phyloP scores from a whole-genome alignment of 2,329 filamentous ascomycete species.

The Rhexocercosporidium sp. region DNA sequence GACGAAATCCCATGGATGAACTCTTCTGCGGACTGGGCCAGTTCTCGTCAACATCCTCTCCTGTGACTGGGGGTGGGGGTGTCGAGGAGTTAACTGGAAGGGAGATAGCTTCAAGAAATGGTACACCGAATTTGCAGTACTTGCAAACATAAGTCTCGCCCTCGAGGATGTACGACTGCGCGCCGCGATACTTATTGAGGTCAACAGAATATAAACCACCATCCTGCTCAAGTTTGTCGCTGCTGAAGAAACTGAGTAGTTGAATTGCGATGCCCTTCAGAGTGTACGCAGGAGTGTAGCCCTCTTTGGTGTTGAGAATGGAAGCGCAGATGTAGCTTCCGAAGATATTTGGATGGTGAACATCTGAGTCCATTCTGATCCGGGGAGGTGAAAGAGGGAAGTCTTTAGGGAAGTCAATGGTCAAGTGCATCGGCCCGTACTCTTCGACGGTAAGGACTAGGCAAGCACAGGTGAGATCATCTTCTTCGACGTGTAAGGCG shows the following conservation, averaged over 20 bases:
- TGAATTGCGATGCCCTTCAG: constrained; percentile 56
- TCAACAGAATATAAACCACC: constrained; percentile 33
- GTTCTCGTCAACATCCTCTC: neutral
- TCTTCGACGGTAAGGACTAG: constrained; percentile 50
- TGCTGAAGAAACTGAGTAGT: constrained; percentile 57
- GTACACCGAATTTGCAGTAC: constrained; percentile 32
- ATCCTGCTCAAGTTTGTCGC: constrained; percentile 51
- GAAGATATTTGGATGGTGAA: constrained; percentile 54
- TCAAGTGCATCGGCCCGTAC: constrained; percentile 50
- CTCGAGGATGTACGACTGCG: neutral
- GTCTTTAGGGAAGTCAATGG: constrained; percentile 42
- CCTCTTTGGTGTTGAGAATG: constrained; percentile 50
- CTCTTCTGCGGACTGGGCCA: constrained; percentile 6
- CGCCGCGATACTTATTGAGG: constrained; percentile 37
- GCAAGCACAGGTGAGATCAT: constrained; percentile 47
- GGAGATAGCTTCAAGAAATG: neutral
- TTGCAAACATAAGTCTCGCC: constrained; percentile 29
- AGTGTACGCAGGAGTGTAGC: constrained; percentile 56
- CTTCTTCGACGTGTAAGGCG: constrained; percentile 45
- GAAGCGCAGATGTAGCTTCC: constrained; percentile 52
- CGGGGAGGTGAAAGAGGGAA: constrained; percentile 50
- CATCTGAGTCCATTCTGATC: constrained; percentile 48
- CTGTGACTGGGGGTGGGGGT: neutral
- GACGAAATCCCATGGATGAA: neutral
- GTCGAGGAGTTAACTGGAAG: constrained; percentile 21